Base-by-base conservation (phyloP, 2,329 filamentous ascomycete genomes). In the Neurospora crassa region DNA sequence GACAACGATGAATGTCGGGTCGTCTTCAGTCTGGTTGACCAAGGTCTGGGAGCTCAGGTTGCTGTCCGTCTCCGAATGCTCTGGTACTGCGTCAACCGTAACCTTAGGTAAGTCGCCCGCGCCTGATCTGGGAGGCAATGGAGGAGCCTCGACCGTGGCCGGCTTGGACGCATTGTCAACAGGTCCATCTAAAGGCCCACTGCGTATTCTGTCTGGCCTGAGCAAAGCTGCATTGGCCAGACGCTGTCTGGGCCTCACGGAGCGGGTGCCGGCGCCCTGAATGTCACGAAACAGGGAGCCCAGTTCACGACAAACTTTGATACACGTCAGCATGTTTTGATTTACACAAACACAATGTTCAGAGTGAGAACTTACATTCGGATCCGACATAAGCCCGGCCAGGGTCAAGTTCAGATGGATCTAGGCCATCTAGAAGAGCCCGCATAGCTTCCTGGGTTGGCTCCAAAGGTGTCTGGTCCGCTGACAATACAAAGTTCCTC, bases 211-310 rank as follows among this genome's bases (percentile, higher is more conserved):
- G 16, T 77, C 75, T 1, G 79, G 73, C 43, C 76, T 76, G 45
- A 82, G 88, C 29, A 97, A 84, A 0, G 94, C 94, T 47, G 94
- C 87, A 68, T 93, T 90, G 37, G 94, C 94, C 42, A 97, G 85
- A 74, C 93, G 89, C 75, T 91, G 90, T 3, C 90, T 89, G 1
- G 94, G 94, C 63, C 86, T 88, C 40, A 94, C 89, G 18, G 87
- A 90, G 12, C 85, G 81, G 53, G 85, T 83, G 5, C 87, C 82
- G 1, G 91, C 89, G 1, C 84, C 86, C 72, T 91, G 89, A 78
- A 97, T 89, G 71, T 89, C 86, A 11, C 86, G 80, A 77, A 97
- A 97, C 0, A 97, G 83, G 3, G 81, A 83, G 37, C 86, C 86
- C 53, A 97, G 84, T 79, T 94, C 91, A 71, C 87, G 85, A n/a